A percentile compares a stretch with the other conserved stretches of the same genome.
Evolutionary conservation across 352 stramenopile species (phyloP).

Genomic region (Phytophthora fragariae): DNA sequence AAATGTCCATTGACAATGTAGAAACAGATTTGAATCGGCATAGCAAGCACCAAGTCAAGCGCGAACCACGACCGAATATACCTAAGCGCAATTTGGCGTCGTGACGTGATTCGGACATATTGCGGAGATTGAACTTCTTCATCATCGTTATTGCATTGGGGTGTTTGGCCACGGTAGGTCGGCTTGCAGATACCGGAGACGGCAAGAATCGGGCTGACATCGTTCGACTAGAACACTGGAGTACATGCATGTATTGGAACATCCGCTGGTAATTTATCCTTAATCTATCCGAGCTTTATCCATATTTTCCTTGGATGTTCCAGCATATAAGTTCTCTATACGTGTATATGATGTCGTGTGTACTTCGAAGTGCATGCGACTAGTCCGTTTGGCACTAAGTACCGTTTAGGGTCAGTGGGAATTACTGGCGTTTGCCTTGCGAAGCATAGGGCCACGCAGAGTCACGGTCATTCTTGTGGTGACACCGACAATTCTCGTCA

Average conservation of each 20-base stretch:
- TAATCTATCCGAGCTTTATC: too few relatives aligned
- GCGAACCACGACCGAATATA: constrained; percentile 10
- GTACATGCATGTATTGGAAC: background rate
- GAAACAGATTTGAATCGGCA: constrained; percentile 6
- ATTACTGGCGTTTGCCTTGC: too few relatives aligned
- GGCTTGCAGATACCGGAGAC: background rate
- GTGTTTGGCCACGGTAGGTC: background rate
- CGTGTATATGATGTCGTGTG: too few relatives aligned
- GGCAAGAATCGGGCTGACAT: background rate
- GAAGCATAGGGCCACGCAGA: too few relatives aligned
- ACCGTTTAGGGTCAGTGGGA: too few relatives aligned
- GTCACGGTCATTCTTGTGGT: too few relatives aligned
- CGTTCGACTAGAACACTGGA: background rate
- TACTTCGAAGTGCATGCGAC: too few relatives aligned
- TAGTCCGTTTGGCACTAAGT: too few relatives aligned
- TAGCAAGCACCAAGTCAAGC: constrained; percentile 11
- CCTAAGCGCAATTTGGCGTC: constrained; percentile 13
- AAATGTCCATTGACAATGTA: background rate
- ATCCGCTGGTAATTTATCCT: too few relatives aligned
- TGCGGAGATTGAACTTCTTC: constrained; percentile 17
- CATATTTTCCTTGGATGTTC: too few relatives aligned
- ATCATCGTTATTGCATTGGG: constrained; percentile 1
- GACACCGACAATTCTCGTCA: too few relatives aligned
- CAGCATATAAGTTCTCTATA: too few relatives aligned
- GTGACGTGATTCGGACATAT: constrained; percentile 18